Conservation (phyloP, 2,329 filamentous ascomycete species). For the Trichoderma sp. region DNA sequence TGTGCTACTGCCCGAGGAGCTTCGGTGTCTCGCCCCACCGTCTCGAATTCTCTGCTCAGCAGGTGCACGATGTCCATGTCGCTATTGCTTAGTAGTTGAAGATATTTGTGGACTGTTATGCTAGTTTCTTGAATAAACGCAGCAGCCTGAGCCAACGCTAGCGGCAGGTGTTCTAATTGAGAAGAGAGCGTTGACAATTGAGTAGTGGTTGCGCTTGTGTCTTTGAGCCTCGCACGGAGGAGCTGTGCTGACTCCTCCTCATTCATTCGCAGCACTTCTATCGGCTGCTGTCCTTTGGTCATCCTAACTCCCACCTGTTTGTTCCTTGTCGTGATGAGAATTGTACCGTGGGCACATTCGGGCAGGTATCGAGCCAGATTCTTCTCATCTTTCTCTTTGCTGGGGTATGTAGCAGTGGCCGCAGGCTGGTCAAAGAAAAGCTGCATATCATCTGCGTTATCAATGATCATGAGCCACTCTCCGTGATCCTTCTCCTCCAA, state of each 20-base stretch:
- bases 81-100: background rate
- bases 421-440: background rate
- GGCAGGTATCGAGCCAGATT: background rate
- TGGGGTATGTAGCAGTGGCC: background rate
- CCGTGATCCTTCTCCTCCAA: background rate
- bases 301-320: constrained; percentile 28
- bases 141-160: background rate
- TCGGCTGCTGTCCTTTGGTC: constrained; percentile 19
- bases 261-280: constrained; percentile 32
- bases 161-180: background rate
- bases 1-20: background rate
- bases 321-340: constrained; percentile 35
- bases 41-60: background rate
- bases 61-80: background rate
- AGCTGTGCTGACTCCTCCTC: constrained; percentile 24
- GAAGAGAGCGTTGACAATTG: background rate
- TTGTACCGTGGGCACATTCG: background rate
- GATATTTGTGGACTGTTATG: background rate
- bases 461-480: background rate
- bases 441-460: background rate
- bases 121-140: background rate
- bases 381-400: background rate
- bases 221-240: background rate
- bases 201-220: background rate
- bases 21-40: background rate